phyloP scores from a whole-genome alignment of 2,329 filamentous ascomycete species.

The Sordariomycetes sp. region DNA sequence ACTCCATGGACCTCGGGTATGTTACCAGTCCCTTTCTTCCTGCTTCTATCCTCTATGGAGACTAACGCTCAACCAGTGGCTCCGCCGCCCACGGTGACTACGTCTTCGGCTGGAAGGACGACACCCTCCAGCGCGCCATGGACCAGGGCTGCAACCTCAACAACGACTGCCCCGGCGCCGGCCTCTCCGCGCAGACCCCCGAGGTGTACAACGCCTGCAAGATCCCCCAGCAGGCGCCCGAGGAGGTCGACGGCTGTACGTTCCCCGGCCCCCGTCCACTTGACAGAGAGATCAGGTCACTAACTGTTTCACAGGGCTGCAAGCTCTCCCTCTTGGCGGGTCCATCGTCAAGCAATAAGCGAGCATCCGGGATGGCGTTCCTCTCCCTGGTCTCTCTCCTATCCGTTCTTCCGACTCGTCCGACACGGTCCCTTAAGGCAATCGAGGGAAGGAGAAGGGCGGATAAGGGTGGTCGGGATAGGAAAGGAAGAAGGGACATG shows the following conservation, averaged over 20 bases:
- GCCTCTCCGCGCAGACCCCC: slow-evolving; percentile 32
- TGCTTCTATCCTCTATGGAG: neutral
- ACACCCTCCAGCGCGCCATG: slow-evolving; percentile 11
- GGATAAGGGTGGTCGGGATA: too few relatives aligned
- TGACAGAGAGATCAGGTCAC: neutral
- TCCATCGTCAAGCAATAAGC: slow-evolving; percentile 3
- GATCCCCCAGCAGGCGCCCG: slow-evolving; percentile 32
- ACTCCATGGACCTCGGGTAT: slow-evolving; percentile 6
- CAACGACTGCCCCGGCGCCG: slow-evolving; percentile 28
- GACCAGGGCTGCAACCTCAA: slow-evolving; percentile 31
- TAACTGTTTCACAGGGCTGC: neutral
- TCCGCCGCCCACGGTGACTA: slow-evolving; percentile 9
- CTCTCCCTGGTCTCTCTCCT: too few relatives aligned
- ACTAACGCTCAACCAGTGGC: neutral
- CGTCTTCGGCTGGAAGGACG: slow-evolving; percentile 11
- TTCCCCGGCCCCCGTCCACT: neutral
- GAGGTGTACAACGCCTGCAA: slow-evolving; percentile 34
- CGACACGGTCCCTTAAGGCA: too few relatives aligned
- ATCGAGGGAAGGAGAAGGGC: too few relatives aligned
- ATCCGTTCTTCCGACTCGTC: too few relatives aligned
- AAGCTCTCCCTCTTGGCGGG: slow-evolving; percentile 3
- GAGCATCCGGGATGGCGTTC: too few relatives aligned
- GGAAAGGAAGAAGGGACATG: too few relatives aligned
- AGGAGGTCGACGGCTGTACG: slow-evolving; percentile 34
- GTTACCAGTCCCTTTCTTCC: neutral